Evolutionary conservation across 306 rosid genomes (phyloP), one percentile per base, ranked within the genome.

Genomic region (Oemleria cerasiformis): DNA sequence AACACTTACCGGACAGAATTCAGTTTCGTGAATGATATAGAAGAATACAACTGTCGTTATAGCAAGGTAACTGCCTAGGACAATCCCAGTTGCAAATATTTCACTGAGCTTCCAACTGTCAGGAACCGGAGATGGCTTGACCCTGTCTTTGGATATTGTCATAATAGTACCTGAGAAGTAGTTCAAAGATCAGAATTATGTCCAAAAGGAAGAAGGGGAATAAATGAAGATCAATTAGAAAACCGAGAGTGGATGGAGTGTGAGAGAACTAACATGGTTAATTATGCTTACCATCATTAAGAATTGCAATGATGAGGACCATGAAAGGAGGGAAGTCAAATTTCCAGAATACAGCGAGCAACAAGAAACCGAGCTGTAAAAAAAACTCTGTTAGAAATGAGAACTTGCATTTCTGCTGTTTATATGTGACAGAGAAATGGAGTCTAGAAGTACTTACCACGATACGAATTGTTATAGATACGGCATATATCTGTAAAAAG

Each of bases 131-230:
- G 76, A 72, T 72, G 76, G 76, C 61, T 72, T 72, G 8, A 72
- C 68, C 40, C 21, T 59, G 76, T 72, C 76, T 48, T 72, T 72
- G 68, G 76, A 72, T 30, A 72, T 72, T 25, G 76, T 72, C 76
- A 72, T 72, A 9, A 61, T 72, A 6, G 69, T 72, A 6, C 76
- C 61, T 72, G 50, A 49, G 8, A 70, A 56, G 10, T 6, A 43
- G 54, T 58, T 70, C 43, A 25, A 70, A 15, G 11, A 23, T 42
- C 13, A 25, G 53, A 7, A 15, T 23, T 17, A 70, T 30, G 15
- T 25, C 34, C 23, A 10, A 45, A 55, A 21, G 38, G 7, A 70
- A 41, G 30, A 38, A 20, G 17, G 47, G 15, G n/a, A 34, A 16
- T 40, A 54, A 55, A 5, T 21, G 73, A 54, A 40, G 42, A 6